phyloP scores from a whole-genome alignment of 345 rosid genomes.

The Aegle marmelos region DNA sequence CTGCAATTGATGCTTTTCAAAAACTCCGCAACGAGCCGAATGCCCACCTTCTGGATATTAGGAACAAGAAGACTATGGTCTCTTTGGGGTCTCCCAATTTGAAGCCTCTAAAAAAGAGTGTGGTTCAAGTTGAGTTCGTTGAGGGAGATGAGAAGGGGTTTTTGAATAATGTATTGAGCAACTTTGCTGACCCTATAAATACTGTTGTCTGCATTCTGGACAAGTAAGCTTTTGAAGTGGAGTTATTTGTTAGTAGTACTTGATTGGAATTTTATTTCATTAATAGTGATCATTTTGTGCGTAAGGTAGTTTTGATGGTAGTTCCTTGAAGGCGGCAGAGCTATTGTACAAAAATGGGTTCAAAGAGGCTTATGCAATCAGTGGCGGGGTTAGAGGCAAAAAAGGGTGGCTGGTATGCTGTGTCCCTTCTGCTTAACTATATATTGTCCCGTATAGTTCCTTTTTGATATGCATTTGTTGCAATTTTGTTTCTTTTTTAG shows the following conservation, averaged over 20 bases:
- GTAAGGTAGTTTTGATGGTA: conserved; percentile 94
- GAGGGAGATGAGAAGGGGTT: conserved; percentile 52
- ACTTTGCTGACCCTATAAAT: conserved; percentile 50
- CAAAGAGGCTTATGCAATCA: conserved; percentile 83
- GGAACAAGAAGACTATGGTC: conserved; percentile 54
- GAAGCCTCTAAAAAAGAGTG: conserved; percentile 48
- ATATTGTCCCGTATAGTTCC: background rate
- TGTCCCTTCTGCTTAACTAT: conserved; percentile 9
- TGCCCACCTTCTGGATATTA: conserved; percentile 82
- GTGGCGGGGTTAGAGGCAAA: conserved; percentile 79
- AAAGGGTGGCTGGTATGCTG: conserved; percentile 91
- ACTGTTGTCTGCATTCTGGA: conserved; percentile 71
- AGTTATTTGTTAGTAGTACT: background rate
- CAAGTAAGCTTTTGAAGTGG: conserved; percentile 40
- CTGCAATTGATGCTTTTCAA: conserved; percentile 63
- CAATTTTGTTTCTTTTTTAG: background rate
- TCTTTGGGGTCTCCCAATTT: conserved; percentile 66
- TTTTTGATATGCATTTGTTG: background rate
- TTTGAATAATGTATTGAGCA: conserved; percentile 51
- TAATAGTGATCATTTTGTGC: conserved; percentile 26
- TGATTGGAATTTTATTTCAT: background rate
- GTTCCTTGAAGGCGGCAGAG: conserved; percentile 71
- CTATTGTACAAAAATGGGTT: conserved; percentile 70
- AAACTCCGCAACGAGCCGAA: conserved; percentile 57
- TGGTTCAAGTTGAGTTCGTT: conserved; percentile 49